phyloP scores from a whole-genome alignment of 2,329 filamentous ascomycete genomes.

The Colletotrichum sidae region DNA sequence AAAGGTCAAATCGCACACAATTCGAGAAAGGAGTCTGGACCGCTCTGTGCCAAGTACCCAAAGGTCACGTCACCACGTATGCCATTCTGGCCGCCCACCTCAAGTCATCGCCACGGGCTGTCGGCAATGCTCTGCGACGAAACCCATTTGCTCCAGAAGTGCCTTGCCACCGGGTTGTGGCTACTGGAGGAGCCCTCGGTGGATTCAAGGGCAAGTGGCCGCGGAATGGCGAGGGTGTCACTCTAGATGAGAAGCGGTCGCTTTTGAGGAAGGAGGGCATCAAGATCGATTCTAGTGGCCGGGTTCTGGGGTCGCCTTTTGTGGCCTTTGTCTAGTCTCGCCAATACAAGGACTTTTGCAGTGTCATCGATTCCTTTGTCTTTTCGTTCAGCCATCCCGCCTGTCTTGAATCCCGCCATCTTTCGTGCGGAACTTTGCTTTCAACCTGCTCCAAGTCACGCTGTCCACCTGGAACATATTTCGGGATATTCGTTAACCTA shows the following conservation, averaged over 20 bases:
- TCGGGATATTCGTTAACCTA: too few relatives aligned
- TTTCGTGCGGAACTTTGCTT: too few relatives aligned
- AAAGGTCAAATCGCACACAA: conserved; percentile 56
- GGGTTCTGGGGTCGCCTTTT: conserved; percentile 69
- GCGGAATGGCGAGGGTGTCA: conserved; percentile 73
- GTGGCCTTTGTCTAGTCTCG: conserved; percentile 49
- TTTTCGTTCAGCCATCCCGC: neutral
- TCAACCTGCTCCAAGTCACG: too few relatives aligned
- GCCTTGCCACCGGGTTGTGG: conserved; percentile 85
- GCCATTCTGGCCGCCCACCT: conserved; percentile 76
- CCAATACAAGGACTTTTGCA: neutral
- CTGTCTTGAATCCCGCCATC: too few relatives aligned
- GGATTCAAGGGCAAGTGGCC: conserved; percentile 97
- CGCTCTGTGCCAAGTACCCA: conserved; percentile 81
- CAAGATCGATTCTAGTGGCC: conserved; percentile 69
- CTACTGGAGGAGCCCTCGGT: conserved; percentile 76
- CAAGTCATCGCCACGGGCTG: conserved; percentile 77
- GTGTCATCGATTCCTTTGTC: neutral
- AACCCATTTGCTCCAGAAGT: conserved; percentile 88
- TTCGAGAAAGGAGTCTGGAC: conserved; percentile 76
- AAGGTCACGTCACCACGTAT: conserved; percentile 82
- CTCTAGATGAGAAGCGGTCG: conserved; percentile 72
- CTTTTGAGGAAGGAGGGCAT: conserved; percentile 74
- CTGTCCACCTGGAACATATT: neutral
- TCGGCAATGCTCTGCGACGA: conserved; percentile 79